These are phyloP conservation scores for Coprinopsis sp. DNA, from an alignment of 768 basidiomycete genomes.

Conservation along the genomic window DNA sequence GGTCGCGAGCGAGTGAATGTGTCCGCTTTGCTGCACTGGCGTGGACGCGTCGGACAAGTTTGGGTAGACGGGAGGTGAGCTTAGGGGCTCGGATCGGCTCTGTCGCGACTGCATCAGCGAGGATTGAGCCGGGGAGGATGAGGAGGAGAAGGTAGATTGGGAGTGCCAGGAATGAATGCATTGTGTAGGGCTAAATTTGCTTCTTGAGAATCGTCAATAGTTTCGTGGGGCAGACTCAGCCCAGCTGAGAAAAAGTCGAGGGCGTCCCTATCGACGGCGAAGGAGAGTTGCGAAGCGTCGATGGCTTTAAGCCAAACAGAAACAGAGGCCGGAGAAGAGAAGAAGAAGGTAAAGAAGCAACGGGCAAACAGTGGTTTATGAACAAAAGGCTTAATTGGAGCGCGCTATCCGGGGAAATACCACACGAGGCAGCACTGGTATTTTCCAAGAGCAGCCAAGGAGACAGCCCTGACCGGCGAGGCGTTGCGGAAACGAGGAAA, in stretches of 20 bases:
- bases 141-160: slow-evolving; percentile 34
- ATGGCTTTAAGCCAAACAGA: too few relatives aligned
- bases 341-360: slow-evolving; percentile 3
- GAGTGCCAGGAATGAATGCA: slow-evolving; percentile 25
- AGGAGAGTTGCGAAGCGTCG: too few relatives aligned
- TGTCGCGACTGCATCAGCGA: slow-evolving; percentile 10
- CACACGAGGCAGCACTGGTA: too few relatives aligned
- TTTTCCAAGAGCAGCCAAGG: too few relatives aligned
- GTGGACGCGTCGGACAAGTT: slow-evolving; percentile 46
- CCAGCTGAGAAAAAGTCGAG: not conserved
- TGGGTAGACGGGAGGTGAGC: slow-evolving; percentile 29
- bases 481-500: too few relatives aligned
- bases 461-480: too few relatives aligned
- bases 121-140: slow-evolving; percentile 21
- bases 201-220: slow-evolving; percentile 15
- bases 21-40: slow-evolving; percentile 54
- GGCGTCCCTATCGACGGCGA: too few relatives aligned
- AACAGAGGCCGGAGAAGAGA: not conserved
- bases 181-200: slow-evolving; percentile 11
- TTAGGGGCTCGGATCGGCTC: slow-evolving; percentile 6
- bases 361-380: not conserved
- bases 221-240: not conserved
- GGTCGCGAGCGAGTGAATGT: slow-evolving; percentile 58
- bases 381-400: too few relatives aligned
- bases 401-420: too few relatives aligned